These are phyloP conservation scores for Kodamaea kaohsiungensis DNA, from an alignment of 805 yeast genomes.

Conservation along the genomic window DNA sequence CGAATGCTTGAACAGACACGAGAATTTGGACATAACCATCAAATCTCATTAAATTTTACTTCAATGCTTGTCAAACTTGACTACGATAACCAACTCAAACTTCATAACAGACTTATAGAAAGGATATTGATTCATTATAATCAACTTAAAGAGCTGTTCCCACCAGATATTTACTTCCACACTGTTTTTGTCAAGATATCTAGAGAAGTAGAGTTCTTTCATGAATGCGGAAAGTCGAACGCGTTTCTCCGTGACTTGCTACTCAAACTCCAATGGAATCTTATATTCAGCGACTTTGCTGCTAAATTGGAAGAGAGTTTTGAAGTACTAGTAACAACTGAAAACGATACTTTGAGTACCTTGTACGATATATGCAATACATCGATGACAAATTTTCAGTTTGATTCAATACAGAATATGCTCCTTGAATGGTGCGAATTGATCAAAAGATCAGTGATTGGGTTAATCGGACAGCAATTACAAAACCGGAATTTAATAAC, in stretches of 20 bases:
- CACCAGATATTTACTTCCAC: slow-evolving; percentile 12
- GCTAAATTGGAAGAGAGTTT: slow-evolving; percentile 14
- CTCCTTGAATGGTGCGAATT: slow-evolving; percentile 3
- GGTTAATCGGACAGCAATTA: background rate
- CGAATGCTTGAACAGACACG: slow-evolving; percentile 8
- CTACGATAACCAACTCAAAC: slow-evolving; percentile 13
- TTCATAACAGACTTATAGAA: slow-evolving; percentile 13
- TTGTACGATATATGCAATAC: slow-evolving; percentile 6
- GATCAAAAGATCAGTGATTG: background rate
- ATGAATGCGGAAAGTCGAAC: slow-evolving; percentile 11
- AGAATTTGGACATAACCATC: slow-evolving; percentile 9
- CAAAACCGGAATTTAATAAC: background rate
- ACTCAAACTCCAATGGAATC: slow-evolving; percentile 29
- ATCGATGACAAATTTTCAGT: slow-evolving; percentile 7
- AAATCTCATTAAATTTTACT: slow-evolving; percentile 13
- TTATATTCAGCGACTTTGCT: slow-evolving; percentile 29
- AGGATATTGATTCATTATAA: slow-evolving; percentile 18
- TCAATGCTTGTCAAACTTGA: slow-evolving; percentile 24
- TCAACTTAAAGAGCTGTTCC: slow-evolving; percentile 12
- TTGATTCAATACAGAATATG: slow-evolving; percentile 1
- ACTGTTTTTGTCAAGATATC: slow-evolving; percentile 10
- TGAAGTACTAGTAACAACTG: background rate
- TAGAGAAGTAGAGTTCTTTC: slow-evolving; percentile 14
- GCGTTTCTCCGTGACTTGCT: slow-evolving; percentile 21
- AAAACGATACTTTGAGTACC: background rate